Evolutionary conservation across 306 rosid genomes (phyloP).

Genomic region (Sindora glabra): DNA sequence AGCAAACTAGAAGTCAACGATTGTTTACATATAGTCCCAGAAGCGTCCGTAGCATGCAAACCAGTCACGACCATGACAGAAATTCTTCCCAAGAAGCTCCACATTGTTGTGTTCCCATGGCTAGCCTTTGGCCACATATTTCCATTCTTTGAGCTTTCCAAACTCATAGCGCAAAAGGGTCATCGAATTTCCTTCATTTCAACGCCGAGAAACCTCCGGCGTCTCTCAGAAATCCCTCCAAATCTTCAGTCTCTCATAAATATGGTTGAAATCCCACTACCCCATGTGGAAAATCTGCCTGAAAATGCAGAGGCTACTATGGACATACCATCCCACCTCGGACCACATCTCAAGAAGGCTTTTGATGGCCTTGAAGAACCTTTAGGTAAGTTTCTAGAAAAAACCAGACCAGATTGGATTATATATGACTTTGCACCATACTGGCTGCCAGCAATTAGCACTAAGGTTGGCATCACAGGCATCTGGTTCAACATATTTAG

Average conservation of each 20-base stretch:
- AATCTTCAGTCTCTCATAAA: slow-evolving; percentile 3
- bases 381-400: background rate
- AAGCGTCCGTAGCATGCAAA: too few relatives aligned
- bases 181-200: slow-evolving; percentile 33
- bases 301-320: background rate
- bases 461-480: too few relatives aligned
- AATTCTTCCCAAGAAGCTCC: too few relatives aligned
- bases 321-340: too few relatives aligned
- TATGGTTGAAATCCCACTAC: slow-evolving; percentile 14
- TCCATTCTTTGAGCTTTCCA: too few relatives aligned
- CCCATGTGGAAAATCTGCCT: slow-evolving; percentile 2
- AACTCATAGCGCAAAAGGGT: too few relatives aligned
- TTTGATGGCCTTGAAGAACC: slow-evolving; percentile 20
- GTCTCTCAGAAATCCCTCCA: slow-evolving; percentile 25
- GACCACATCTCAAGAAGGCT: slow-evolving; percentile 5
- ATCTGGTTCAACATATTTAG: too few relatives aligned
- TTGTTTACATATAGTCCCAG: too few relatives aligned
- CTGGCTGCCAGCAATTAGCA: background rate
- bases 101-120: too few relatives aligned
- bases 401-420: background rate
- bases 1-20: too few relatives aligned
- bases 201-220: slow-evolving; percentile 37
- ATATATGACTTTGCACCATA: background rate
- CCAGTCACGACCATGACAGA: too few relatives aligned
- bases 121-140: too few relatives aligned